A percentile compares a stretch with the other conserved stretches of the same genome.
Conservation (phyloP, 345 rosid species). For the Eucalyptus globulus region DNA sequence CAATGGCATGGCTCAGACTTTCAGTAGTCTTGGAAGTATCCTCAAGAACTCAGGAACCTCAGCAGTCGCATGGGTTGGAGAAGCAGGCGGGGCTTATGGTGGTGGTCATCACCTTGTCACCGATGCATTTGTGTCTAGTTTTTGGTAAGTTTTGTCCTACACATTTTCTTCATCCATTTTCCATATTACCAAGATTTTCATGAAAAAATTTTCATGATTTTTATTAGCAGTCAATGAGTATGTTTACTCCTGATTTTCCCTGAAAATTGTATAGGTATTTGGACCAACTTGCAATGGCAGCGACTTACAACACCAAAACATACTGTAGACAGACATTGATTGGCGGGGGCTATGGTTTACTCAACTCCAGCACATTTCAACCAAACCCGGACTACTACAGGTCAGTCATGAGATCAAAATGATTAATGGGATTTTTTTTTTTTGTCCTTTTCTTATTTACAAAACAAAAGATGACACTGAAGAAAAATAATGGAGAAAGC, state of each 20-base stretch:
- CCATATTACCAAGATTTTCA: neutral
- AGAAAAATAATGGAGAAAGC: neutral
- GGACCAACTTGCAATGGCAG: constrained; percentile 55
- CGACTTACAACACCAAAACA: constrained; percentile 29
- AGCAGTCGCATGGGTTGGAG: constrained; percentile 57
- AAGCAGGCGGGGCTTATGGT: constrained; percentile 52
- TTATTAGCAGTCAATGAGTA: neutral
- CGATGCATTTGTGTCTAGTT: constrained; percentile 37
- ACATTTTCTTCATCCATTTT: neutral
- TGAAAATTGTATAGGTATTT: constrained; percentile 15
- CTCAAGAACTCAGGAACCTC: constrained; percentile 14
- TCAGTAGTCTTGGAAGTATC: constrained; percentile 16
- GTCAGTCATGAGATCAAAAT: neutral
- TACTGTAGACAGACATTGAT: constrained; percentile 42
- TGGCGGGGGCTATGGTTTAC: constrained; percentile 51
- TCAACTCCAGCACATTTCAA: constrained; percentile 22
- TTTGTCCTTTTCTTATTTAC: neutral
- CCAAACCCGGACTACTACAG: constrained; percentile 49
- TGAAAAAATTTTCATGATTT: neutral
- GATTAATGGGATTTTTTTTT: neutral
- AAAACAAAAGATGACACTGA: neutral
- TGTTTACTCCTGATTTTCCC: neutral
- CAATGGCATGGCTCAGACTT: constrained; percentile 2
- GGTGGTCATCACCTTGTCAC: constrained; percentile 39
- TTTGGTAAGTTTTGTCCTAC: constrained; percentile 19